Base-by-base conservation (phyloP, 2,329 filamentous ascomycete genomes). In the Calonectria honghensis region DNA sequence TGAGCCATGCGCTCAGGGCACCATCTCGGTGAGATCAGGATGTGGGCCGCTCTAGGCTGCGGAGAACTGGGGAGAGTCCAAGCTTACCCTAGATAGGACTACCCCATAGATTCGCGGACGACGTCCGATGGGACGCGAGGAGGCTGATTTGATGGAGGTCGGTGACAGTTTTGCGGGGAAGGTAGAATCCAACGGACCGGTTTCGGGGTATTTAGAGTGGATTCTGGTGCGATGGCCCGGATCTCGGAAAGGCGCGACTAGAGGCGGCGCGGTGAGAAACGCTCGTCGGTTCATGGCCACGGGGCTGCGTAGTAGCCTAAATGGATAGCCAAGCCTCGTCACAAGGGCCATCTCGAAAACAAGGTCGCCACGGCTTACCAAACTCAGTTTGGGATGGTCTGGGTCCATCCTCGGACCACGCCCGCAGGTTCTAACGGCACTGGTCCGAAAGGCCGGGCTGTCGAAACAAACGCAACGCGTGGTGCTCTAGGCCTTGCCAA, bases 81-180 rank as follows among this genome's bases (percentile, higher is more conserved):
- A n/a, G 27, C 37, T 41, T 41, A 41, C 57, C 57, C 57, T 37
- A 27, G 24, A 39, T 10, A 41, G 32, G 32, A 63, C 16, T 63
- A 63, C 35, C 57, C 57, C 57, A 63, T 63, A 41, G 35, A 63
- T 41, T 63, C 14, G 57, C 57, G 57, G 57, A 20, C 24, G 35
- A 63, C 37, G 35, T 63, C 57, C 57, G 57, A 63, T 39, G 35
- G 5, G 24, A 63, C 18, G 11, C 35, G 10, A 16, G n/a, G 6
- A 24, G 24, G 7, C 24, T 16, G 35, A 39, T 63, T 63, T 41
- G 57, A 18, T 24, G 32, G 24, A 20, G 10, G n/a, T 13, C 24
- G 37, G 14, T 14, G 27, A 31, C 6, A 4, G 2, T 13, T 20
- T 14, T 63, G 37, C 18, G 24, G 37, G 14, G 35, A 63, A 41